phyloP scores from a whole-genome alignment of 2,329 filamentous ascomycete genomes.

The Colletotrichum sp. region DNA sequence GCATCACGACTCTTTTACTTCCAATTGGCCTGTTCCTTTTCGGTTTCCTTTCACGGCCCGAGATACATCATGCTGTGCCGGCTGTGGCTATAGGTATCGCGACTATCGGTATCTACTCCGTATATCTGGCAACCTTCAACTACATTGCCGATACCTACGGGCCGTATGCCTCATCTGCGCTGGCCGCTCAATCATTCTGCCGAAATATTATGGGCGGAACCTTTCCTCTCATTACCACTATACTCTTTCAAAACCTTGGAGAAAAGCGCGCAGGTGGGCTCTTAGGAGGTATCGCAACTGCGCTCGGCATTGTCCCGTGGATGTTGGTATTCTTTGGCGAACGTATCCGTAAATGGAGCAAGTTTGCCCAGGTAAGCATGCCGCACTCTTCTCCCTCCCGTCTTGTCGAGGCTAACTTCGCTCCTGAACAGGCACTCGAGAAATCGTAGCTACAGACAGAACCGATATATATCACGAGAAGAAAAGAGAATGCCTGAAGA shows the following conservation, averaged over 20 bases:
- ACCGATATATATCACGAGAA: neutral
- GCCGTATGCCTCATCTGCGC: neutral
- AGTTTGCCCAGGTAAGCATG: neutral
- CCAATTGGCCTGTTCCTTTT: neutral
- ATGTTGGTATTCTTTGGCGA: neutral
- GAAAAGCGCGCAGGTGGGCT: neutral
- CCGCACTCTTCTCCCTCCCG: neutral
- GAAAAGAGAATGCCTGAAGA: neutral
- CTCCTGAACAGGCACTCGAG: neutral
- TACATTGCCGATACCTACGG: neutral
- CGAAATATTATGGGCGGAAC: neutral
- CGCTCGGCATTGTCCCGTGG: neutral
- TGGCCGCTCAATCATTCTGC: neutral
- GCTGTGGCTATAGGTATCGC: neutral
- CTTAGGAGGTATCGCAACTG: neutral
- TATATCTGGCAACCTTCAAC: neutral
- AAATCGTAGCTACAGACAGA: neutral
- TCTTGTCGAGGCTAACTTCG: neutral
- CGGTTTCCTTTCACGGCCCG: neutral
- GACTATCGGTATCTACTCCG: neutral
- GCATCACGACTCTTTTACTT: neutral
- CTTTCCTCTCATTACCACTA: neutral
- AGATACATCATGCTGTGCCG: neutral
- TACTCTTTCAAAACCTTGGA: neutral
- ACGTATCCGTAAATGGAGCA: neutral